Evolutionary conservation across 805 yeast species (phyloP).

Genomic region (Saccharomycopsis malanga): DNA sequence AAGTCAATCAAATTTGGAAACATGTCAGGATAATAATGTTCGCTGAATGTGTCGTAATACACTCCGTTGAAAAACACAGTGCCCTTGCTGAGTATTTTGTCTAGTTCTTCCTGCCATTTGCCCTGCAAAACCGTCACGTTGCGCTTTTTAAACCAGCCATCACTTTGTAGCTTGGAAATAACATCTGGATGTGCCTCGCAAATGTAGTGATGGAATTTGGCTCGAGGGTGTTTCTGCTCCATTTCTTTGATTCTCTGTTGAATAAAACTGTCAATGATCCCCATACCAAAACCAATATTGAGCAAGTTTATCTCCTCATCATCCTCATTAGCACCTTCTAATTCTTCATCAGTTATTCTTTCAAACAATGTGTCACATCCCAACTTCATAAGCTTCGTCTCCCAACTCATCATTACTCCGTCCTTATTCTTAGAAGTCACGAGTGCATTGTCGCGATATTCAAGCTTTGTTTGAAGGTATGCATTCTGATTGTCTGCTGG

Average conservation of each 20-base stretch:
- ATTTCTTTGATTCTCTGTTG: constrained; percentile 33
- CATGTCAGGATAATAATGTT: constrained; percentile 78
- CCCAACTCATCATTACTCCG: constrained; percentile 99
- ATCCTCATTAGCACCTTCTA: constrained; percentile 24
- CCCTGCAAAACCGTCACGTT: constrained; percentile 76
- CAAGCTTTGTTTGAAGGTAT: constrained; percentile 58
- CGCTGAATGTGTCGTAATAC: constrained; percentile 90
- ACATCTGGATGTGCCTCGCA: constrained; percentile 96
- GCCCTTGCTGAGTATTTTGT: constrained; percentile 53
- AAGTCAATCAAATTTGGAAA: constrained; percentile 66
- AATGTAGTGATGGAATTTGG: constrained; percentile 71
- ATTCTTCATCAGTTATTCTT: constrained; percentile 27
- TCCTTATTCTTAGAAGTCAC: constrained; percentile 68
- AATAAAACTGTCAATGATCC: constrained; percentile 80
- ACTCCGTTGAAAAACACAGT: constrained; percentile 76
- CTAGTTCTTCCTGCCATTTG: constrained; percentile 85
- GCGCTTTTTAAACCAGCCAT: constrained; percentile 77
- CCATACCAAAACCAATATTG: constrained; percentile 96
- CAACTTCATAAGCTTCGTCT: constrained; percentile 66
- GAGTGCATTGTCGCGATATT: constrained; percentile 59
- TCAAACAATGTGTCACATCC: constrained; percentile 65
- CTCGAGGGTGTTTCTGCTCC: neutral
- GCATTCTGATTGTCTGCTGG: constrained; percentile 61
- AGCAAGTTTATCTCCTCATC: constrained; percentile 46
- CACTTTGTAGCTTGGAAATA: constrained; percentile 48